Base-by-base conservation (phyloP, 331 rosid species). In the Dryas integrifolia region DNA sequence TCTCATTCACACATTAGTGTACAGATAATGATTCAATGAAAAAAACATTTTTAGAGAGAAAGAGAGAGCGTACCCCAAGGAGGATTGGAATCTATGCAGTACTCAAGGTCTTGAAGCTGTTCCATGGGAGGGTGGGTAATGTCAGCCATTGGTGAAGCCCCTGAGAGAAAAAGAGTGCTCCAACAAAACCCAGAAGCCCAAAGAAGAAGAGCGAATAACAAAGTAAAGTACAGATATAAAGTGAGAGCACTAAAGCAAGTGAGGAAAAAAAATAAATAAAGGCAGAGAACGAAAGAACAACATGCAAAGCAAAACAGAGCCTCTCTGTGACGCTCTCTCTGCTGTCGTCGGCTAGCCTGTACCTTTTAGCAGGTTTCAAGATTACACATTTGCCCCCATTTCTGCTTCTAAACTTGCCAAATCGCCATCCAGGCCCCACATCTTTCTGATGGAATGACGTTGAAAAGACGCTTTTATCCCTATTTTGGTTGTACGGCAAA, bases 101-200 rank as follows among this genome's bases (percentile, higher is more conserved):
- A 94, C 75, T 94, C 97, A 65, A 94, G 98, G 92, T 94, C 98
- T 77, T 94, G 97, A 62, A 94, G 96, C 74, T 94, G 98, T 78
- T 94, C 98, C 98, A 94, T 94, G 76, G 98, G 98, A 18, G 71
- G 84, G 85, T 94, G 98, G 69, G 87, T 89, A 73, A 91, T 91
- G 88, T 94, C 97, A 3, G 97, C 91, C 97, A 94, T 94, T 84
- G 91, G 14, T 41, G 79, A 80, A 80, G 85, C 47, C 76, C 77
- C 70, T 68, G 60, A 81, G 47, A 59, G 67, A 55, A 77, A 63
- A 41, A 64, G 47, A 66, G 62, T 5, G 72, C 78, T 71, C 78
- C 56, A 10, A 3, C 40, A 51, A 76, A 84, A 70, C 77, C 72
- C 81, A 66, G 76, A 67, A 51, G 62, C n/a, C 68, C 50, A 65